Conservation (phyloP, 352 stramenopile species). For the Albugo laibachii region DNA sequence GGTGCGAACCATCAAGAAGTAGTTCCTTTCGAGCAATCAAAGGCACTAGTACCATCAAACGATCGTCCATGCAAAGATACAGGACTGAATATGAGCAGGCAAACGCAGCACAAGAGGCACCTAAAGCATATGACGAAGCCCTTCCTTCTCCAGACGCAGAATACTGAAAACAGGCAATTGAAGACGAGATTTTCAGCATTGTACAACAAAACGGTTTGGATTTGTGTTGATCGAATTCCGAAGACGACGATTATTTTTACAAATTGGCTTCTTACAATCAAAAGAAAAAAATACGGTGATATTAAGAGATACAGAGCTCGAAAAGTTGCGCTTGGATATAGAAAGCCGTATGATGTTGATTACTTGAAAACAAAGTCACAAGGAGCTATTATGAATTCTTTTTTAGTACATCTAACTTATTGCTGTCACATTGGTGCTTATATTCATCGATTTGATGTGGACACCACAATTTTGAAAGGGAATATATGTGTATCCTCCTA, state of each 20-base stretch:
- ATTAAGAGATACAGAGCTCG: slow-evolving; percentile 4
- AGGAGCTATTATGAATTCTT: slow-evolving; percentile 3
- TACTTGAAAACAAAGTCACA: slow-evolving; percentile 4
- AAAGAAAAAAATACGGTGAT: too few relatives aligned
- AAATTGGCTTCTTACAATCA: too few relatives aligned
- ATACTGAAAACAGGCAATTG: slow-evolving; percentile 7
- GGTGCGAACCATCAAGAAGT: neutral
- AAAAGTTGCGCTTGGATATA: slow-evolving; percentile 5
- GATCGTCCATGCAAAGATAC: too few relatives aligned
- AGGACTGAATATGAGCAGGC: too few relatives aligned
- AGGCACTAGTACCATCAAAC: slow-evolving; percentile 4
- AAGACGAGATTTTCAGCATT: neutral
- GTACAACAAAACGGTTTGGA: slow-evolving; percentile 7
- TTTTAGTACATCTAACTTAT: slow-evolving; percentile 2
- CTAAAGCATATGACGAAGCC: too few relatives aligned
- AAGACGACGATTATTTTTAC: slow-evolving; percentile 1
- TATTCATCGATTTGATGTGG: slow-evolving; percentile 8
- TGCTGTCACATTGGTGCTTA: neutral
- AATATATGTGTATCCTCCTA: slow-evolving; percentile 9
- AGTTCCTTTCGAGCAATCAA: neutral
- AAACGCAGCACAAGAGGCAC: too few relatives aligned
- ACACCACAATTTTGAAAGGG: slow-evolving; percentile 18
- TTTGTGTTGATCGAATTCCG: slow-evolving; percentile 10
- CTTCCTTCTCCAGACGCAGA: slow-evolving; percentile 3
- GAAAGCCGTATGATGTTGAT: slow-evolving; percentile 5